A percentile compares a stretch with the other conserved stretches of the same genome.
These are phyloP conservation scores for Magnolia changhungtana DNA, from an alignment of 164 flowering plant genomes.

Conservation along the genomic window DNA sequence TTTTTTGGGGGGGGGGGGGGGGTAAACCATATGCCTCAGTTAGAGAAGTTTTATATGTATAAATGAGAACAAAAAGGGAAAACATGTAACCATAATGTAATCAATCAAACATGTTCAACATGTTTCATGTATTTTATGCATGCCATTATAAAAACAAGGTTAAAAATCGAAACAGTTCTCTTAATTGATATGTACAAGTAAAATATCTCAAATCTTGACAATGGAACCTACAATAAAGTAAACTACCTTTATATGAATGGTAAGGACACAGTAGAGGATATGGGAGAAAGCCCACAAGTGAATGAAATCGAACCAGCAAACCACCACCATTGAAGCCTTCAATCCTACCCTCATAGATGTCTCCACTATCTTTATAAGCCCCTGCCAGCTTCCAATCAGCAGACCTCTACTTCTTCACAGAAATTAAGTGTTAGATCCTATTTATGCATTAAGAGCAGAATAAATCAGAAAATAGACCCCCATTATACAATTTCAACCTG, in stretches of 20 bases:
- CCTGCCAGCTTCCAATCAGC: slow-evolving; percentile 90
- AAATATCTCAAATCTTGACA: neutral
- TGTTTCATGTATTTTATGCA: neutral
- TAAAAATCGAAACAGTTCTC: neutral
- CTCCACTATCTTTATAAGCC: slow-evolving; percentile 53
- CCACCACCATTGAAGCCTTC: slow-evolving; percentile 86
- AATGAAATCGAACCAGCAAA: slow-evolving; percentile 68
- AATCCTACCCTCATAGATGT: slow-evolving; percentile 56
- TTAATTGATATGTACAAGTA: neutral
- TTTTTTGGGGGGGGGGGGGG: too few species aligned
- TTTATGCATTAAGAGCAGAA: slow-evolving; percentile 9
- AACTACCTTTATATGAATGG: slow-evolving; percentile 69
- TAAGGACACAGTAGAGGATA: slow-evolving; percentile 71
- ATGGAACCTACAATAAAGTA: neutral
- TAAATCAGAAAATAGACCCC: neutral
- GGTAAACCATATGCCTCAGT: too few species aligned
- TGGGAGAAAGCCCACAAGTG: slow-evolving; percentile 87
- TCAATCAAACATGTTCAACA: neutral
- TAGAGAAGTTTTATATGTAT: too few species aligned
- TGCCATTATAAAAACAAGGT: neutral
- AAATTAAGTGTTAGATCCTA: slow-evolving; percentile 41
- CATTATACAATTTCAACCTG: slow-evolving; percentile 1
- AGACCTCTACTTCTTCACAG: slow-evolving; percentile 80
- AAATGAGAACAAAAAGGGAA: neutral
- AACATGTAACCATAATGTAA: neutral